Evolutionary conservation across 768 basidiomycete genomes (phyloP).

Genomic region (Lenzites betulinus): DNA sequence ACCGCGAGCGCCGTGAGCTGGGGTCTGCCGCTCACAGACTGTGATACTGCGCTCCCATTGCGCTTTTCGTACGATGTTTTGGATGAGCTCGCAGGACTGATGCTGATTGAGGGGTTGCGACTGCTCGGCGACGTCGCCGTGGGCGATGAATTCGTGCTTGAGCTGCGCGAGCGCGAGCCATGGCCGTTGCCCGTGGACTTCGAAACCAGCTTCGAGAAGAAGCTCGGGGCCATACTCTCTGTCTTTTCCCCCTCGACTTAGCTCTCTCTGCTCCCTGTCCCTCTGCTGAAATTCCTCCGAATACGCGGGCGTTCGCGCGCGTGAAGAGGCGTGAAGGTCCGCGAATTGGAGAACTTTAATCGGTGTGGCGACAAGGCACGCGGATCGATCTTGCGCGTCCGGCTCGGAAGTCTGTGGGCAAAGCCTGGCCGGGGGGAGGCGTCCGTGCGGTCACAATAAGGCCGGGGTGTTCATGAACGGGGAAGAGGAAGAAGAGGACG

Average conservation of each 20-base stretch:
- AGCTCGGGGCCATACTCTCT: slow-evolving; percentile 28
- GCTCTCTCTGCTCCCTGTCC: neutral
- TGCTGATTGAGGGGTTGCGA: slow-evolving; percentile 22
- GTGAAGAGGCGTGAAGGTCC: neutral
- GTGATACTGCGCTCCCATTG: slow-evolving; percentile 3
- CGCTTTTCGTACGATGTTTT: slow-evolving; percentile 5
- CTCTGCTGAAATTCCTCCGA: neutral
- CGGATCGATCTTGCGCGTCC: slow-evolving; percentile 30
- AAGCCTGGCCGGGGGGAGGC: slow-evolving; percentile 20
- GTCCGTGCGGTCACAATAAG: slow-evolving; percentile 10
- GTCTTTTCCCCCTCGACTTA: neutral
- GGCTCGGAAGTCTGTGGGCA: slow-evolving; percentile 14
- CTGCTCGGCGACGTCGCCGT: slow-evolving; percentile 11
- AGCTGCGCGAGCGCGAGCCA: slow-evolving; percentile 23
- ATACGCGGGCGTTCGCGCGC: neutral
- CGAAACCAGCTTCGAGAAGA: slow-evolving; percentile 34
- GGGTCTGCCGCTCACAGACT: neutral
- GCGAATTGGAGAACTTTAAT: neutral
- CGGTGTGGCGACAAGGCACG: slow-evolving; percentile 17
- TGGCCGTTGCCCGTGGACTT: slow-evolving; percentile 12
- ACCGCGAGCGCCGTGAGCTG: slow-evolving; percentile 1
- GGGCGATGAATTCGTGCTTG: slow-evolving; percentile 22
- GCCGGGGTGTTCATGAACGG: neutral
- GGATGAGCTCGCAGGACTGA: slow-evolving; percentile 8
- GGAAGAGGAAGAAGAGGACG: neutral